Evolutionary conservation across 2,329 filamentous ascomycete species (phyloP).

Genomic region (Rutstroemia sp.): DNA sequence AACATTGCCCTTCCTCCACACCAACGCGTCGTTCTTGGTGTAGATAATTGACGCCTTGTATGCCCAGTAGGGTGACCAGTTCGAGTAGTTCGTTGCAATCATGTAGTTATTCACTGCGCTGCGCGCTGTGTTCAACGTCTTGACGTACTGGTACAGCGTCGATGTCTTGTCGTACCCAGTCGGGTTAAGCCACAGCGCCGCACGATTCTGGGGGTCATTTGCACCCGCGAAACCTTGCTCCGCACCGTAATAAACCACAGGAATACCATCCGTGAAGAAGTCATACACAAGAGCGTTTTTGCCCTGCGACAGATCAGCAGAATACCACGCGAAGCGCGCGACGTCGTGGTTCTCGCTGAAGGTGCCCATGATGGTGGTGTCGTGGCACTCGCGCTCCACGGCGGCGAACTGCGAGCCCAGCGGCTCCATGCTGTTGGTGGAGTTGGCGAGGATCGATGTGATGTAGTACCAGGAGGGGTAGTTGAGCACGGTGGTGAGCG

Average conservation of each 20-base stretch:
- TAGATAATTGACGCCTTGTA: constrained; percentile 12
- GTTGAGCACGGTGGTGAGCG: constrained; percentile 12
- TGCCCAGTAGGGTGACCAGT: constrained; percentile 15
- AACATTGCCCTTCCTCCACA: constrained; percentile 15
- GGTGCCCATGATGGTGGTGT: constrained; percentile 31
- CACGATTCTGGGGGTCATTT: constrained; percentile 34
- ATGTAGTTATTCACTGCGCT: constrained; percentile 17
- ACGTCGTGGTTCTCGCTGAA: constrained; percentile 39
- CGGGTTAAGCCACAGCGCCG: constrained; percentile 36
- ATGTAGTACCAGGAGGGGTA: constrained; percentile 33
- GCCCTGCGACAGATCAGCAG: constrained; percentile 23
- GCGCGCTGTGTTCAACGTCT: constrained; percentile 37
- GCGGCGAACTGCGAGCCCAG: constrained; percentile 29
- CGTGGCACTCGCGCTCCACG: constrained; percentile 27
- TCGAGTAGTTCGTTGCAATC: constrained; percentile 6
- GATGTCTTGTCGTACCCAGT: constrained; percentile 31
- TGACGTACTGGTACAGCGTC: constrained; percentile 34
- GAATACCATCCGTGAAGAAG: constrained; percentile 42
- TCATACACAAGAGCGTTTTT: constrained; percentile 41
- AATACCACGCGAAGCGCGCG: constrained; percentile 31
- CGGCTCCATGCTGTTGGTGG: constrained; percentile 21
- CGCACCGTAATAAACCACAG: constrained; percentile 44
- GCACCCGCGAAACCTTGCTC: constrained; percentile 40
- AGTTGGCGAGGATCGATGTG: constrained; percentile 30
- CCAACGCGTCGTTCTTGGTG: constrained; percentile 9